Evolutionary conservation across 495 filamentous ascomycete species (phyloP).

Genomic region (Tuber magnatum): DNA sequence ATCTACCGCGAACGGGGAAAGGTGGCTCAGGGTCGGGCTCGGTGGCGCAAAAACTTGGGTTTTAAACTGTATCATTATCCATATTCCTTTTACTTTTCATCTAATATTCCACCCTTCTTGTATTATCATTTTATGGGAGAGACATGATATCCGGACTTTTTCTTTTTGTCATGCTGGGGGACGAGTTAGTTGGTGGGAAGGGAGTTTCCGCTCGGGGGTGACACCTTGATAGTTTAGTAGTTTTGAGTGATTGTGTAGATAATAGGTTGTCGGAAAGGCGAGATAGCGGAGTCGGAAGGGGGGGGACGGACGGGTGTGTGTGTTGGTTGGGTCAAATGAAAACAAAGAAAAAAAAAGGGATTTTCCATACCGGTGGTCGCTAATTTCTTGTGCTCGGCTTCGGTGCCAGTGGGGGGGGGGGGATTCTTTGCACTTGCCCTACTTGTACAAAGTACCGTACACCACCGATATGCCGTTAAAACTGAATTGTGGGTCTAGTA

Average conservation of each 20-base stretch:
- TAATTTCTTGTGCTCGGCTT: neutral
- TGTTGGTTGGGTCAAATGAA: neutral
- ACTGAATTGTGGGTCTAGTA: neutral
- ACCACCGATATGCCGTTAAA: neutral
- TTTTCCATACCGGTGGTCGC: neutral
- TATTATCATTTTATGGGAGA: constrained; percentile 20
- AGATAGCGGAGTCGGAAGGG: neutral
- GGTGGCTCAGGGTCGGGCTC: neutral
- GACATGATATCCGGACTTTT: constrained; percentile 9
- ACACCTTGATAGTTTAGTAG: constrained; percentile 10
- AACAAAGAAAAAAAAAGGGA: neutral
- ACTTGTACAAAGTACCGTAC: neutral
- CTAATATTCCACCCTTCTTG: constrained; percentile 2
- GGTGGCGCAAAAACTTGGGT: neutral
- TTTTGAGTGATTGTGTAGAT: constrained; percentile 8
- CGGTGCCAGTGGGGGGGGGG: neutral
- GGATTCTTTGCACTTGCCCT: neutral
- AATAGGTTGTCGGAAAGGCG: constrained; percentile 8
- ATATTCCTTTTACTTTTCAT: neutral
- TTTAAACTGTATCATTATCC: constrained; percentile 8
- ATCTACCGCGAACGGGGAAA: neutral
- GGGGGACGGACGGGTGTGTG: neutral
- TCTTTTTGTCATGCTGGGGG: neutral
- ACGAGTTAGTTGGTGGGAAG: neutral
- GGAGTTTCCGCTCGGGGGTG: constrained; percentile 13